Conservation (phyloP, 2,329 filamentous ascomycete species). For the Pyrenochaeta sp. region DNA sequence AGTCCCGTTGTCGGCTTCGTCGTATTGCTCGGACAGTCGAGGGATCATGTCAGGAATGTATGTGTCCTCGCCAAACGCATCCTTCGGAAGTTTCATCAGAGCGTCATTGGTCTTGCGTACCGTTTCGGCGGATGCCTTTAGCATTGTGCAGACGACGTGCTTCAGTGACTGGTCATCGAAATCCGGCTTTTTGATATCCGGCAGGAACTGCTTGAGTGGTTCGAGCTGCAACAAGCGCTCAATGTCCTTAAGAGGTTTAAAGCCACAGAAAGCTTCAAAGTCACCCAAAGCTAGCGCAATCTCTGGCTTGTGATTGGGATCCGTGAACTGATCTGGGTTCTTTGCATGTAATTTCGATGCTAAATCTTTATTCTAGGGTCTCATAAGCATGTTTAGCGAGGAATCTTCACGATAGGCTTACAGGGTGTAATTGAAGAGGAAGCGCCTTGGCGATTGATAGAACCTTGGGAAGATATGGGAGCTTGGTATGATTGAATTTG, state of each 20-base stretch:
- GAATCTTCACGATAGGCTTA: constrained; percentile 16
- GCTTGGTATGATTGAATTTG: constrained; percentile 67
- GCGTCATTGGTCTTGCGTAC: constrained; percentile 63
- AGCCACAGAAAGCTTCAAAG: constrained; percentile 80
- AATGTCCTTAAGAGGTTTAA: constrained; percentile 71
- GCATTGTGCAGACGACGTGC: constrained; percentile 63
- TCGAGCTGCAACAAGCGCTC: constrained; percentile 65
- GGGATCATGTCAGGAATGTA: constrained; percentile 73
- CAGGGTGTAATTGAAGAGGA: constrained; percentile 76
- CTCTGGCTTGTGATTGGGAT: constrained; percentile 81
- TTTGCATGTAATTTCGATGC: constrained; percentile 69
- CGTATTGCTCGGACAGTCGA: constrained; percentile 71
- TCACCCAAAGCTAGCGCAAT: constrained; percentile 75
- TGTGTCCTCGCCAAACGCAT: constrained; percentile 60
- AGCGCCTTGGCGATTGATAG: constrained; percentile 79
- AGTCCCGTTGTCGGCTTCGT: constrained; percentile 69
- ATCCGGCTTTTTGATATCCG: constrained; percentile 48
- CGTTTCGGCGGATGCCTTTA: constrained; percentile 61
- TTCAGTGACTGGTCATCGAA: constrained; percentile 69
- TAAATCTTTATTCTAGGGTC: constrained; percentile 65
- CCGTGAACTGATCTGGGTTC: constrained; percentile 72
- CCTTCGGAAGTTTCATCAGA: constrained; percentile 59
- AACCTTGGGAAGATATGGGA: constrained; percentile 79
- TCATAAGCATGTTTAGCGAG: constrained; percentile 11
- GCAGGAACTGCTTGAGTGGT: constrained; percentile 64